phyloP scores from a whole-genome alignment of 2,329 filamentous ascomycete species.

The Fusarium sp. region DNA sequence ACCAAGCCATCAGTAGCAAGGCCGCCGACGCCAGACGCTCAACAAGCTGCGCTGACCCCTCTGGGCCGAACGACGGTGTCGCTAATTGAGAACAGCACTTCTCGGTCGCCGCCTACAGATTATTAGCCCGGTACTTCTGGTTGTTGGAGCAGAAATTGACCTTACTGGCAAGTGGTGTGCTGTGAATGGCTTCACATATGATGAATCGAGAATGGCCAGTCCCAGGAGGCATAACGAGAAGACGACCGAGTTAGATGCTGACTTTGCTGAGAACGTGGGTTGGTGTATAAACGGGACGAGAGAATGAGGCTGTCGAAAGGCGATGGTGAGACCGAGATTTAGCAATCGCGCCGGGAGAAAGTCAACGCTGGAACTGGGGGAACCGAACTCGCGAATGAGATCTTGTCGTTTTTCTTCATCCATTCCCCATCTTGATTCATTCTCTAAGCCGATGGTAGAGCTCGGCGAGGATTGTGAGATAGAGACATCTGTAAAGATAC shows the following conservation, averaged over 20 bases:
- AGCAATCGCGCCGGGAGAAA: not conserved
- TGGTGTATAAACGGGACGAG: conserved; percentile 5
- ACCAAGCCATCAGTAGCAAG: conserved; percentile 2
- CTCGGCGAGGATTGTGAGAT: not conserved
- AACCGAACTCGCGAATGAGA: not conserved
- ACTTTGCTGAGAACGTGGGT: conserved; percentile 3
- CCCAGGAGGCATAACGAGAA: not conserved
- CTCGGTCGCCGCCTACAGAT: not conserved
- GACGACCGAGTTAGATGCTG: not conserved
- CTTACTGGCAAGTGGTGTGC: not conserved
- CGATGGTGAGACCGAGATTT: conserved; percentile 3
- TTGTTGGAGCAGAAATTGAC: too few species aligned
- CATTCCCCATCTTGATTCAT: not conserved
- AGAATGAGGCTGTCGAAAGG: not conserved
- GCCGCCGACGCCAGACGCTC: not conserved
- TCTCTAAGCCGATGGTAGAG: not conserved
- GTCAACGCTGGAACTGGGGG: accelerated
- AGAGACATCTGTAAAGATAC: not conserved
- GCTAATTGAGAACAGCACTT: conserved; percentile 3
- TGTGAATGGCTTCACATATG: not conserved
- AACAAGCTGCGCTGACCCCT: not conserved
- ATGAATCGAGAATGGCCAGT: not conserved
- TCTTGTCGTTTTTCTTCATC: not conserved
- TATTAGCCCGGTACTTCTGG: too few species aligned
- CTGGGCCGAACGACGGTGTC: not conserved